Conservation (phyloP, 2,329 filamentous ascomycete genomes). For the Ascochyta lentis region DNA sequence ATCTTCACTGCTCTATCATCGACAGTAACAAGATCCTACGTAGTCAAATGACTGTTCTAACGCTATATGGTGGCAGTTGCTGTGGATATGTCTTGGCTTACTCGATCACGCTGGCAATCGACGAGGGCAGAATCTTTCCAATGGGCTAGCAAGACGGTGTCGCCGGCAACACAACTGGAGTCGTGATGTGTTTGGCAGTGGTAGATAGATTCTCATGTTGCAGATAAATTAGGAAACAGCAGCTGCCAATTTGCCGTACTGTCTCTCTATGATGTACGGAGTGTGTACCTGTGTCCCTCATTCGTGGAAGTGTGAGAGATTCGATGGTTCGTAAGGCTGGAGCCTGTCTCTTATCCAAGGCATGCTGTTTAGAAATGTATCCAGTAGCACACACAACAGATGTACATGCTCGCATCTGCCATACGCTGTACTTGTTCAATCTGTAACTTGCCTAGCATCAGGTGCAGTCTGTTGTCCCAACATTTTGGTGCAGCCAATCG, state of each 20-base stretch:
- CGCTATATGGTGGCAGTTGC: neutral
- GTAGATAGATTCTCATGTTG: no score
- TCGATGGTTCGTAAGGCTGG: neutral
- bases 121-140: no score
- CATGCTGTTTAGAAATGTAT: neutral
- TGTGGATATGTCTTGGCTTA: no score
- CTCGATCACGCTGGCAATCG: no score
- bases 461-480: neutral
- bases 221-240: no score
- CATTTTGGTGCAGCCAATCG: conserved; percentile 3
- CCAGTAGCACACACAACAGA: neutral
- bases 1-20: neutral
- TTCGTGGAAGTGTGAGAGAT: no score
- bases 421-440: neutral
- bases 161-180: neutral
- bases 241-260: no score
- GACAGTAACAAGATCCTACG: neutral
- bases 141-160: no score
- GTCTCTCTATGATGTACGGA: no score
- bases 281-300: no score
- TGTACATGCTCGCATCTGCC: neutral
- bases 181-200: neutral
- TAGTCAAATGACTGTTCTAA: no score
- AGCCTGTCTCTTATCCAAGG: neutral
- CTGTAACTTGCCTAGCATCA: neutral